Conservation (phyloP, 345 rosid species). For the Eucalyptus polyanthemos region DNA sequence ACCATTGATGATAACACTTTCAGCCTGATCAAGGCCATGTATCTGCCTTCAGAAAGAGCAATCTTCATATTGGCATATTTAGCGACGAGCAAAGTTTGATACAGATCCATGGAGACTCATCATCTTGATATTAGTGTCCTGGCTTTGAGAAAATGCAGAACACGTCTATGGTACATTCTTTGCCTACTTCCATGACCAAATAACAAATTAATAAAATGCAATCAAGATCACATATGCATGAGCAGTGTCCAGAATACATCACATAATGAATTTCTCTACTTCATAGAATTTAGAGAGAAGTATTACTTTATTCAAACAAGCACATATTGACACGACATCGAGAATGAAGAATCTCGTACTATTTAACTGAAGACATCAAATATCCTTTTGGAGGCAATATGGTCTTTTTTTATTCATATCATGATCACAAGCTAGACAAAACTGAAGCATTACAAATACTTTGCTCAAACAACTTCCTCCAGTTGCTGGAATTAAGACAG, state of each 20-base stretch:
- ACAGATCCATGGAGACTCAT: too few species aligned
- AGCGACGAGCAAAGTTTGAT: too few species aligned
- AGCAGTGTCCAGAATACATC: background rate
- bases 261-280: background rate
- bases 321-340: fast-evolving
- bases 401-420: background rate
- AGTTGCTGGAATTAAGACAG: background rate
- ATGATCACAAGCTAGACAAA: background rate
- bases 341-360: background rate
- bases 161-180: fast-evolving
- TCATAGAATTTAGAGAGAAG: background rate
- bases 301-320: background rate
- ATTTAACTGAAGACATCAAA: background rate
- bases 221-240: too few species aligned
- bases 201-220: too few species aligned
- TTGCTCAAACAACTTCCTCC: background rate
- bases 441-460: too few species aligned
- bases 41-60: too few species aligned
- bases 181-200: too few species aligned
- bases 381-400: background rate
- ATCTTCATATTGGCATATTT: too few species aligned
- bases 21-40: too few species aligned
- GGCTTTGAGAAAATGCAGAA: too few species aligned
- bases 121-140: too few species aligned
- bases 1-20: too few species aligned